A percentile compares a stretch with the other conserved stretches of the same genome.
These are phyloP conservation scores for Amaranthus tricolor DNA, from an alignment of 179 eudicot species.

Conservation along the genomic window DNA sequence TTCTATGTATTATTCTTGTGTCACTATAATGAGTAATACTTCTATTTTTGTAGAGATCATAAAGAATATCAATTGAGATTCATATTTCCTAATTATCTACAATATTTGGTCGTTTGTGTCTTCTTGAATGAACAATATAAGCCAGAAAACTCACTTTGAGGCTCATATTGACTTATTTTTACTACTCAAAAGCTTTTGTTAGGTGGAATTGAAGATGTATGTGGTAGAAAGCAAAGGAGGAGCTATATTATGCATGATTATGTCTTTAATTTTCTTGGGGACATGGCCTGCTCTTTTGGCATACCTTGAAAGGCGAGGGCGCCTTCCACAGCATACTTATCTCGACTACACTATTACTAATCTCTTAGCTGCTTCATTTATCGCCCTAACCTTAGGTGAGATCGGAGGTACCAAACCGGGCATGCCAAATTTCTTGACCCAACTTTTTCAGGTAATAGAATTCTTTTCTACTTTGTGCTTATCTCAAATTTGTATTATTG, in stretches of 20 bases:
- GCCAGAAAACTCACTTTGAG: neutral
- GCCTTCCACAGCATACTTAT: slow-evolving; percentile 94
- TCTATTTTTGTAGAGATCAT: neutral
- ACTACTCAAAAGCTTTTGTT: slow-evolving; percentile 1
- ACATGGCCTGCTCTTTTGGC: slow-evolving; percentile 93
- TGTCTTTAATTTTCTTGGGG: slow-evolving; percentile 72
- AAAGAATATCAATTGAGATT: neutral
- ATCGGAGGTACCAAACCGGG: slow-evolving; percentile 51
- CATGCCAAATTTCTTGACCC: slow-evolving; percentile 58
- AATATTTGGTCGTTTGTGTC: neutral
- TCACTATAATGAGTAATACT: neutral
- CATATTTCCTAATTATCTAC: neutral
- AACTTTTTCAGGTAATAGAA: slow-evolving; percentile 62
- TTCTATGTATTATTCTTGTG: neutral
- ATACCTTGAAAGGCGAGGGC: slow-evolving; percentile 85
- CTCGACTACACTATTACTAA: slow-evolving; percentile 87
- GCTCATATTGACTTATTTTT: neutral
- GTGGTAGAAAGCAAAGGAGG: slow-evolving; percentile 93
- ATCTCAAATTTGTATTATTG: neutral
- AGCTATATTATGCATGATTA: slow-evolving; percentile 86
- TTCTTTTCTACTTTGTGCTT: neutral
- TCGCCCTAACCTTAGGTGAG: slow-evolving; percentile 87
- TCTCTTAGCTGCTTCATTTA: slow-evolving; percentile 73
- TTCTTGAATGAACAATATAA: no score
- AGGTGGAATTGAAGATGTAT: slow-evolving; percentile 58